These are phyloP conservation scores for Arabidopsis suecica DNA, from an alignment of 345 rosid genomes.

Conservation along the genomic window DNA sequence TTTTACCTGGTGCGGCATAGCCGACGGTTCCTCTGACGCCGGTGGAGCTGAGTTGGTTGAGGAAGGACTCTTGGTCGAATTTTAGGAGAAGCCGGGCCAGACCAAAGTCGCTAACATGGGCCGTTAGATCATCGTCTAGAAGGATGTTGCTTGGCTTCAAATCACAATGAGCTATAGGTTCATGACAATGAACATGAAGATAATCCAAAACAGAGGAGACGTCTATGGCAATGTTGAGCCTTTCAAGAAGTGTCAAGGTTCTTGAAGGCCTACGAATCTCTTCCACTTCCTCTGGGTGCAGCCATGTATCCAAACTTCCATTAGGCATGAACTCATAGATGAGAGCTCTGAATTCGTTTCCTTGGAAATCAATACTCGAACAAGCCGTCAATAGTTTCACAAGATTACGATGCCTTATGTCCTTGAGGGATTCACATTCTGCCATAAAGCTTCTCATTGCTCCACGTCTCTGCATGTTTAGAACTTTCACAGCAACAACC, in stretches of 20 bases:
- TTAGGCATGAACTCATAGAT: slow-evolving; percentile 55
- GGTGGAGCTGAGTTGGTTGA: too few species aligned
- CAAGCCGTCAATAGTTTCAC: slow-evolving; percentile 56
- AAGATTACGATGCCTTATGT: slow-evolving; percentile 56
- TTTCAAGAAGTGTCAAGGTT: slow-evolving; percentile 41
- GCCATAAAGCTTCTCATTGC: slow-evolving; percentile 55
- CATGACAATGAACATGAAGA: slow-evolving; percentile 35
- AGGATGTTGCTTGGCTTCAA: slow-evolving; percentile 43
- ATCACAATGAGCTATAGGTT: slow-evolving; percentile 39
- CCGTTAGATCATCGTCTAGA: slow-evolving; percentile 28
- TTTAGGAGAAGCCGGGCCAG: slow-evolving; percentile 33
- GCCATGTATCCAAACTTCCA: slow-evolving; percentile 56
- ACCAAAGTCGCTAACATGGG: slow-evolving; percentile 46
- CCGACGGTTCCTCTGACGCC: too few species aligned
- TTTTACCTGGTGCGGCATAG: too few species aligned
- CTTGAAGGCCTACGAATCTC: slow-evolving; percentile 22
- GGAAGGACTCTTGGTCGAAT: slow-evolving; percentile 13
- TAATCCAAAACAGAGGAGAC: slow-evolving; percentile 36
- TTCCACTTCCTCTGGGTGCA: slow-evolving; percentile 36
- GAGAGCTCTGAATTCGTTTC: slow-evolving; percentile 62
- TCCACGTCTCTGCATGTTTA: slow-evolving; percentile 49
- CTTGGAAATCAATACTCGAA: slow-evolving; percentile 53
- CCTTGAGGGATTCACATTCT: slow-evolving; percentile 54
- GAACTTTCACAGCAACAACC: slow-evolving; percentile 49
- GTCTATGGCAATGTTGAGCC: slow-evolving; percentile 23